These are phyloP conservation scores for Fraxinus cuspidata DNA, from an alignment of 257 asterid species.

Conservation along the genomic window DNA sequence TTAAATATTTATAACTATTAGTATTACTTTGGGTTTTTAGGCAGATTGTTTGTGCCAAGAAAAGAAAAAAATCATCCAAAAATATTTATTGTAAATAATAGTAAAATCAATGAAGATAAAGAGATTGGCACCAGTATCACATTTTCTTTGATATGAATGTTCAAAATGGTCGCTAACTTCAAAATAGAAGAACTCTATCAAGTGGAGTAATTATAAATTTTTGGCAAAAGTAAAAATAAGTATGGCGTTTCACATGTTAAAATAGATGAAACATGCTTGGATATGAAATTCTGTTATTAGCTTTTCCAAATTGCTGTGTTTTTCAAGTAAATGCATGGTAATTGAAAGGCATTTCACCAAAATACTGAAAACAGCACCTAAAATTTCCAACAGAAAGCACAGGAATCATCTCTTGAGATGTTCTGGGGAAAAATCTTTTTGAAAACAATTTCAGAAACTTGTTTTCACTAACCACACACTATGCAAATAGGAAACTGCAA, in stretches of 20 bases:
- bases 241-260: not conserved
- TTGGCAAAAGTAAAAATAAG: not conserved
- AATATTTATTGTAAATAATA: not conserved
- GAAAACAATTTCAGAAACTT: not conserved
- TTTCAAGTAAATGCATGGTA: not conserved
- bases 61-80: not conserved
- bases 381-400: not conserved
- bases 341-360: not conserved
- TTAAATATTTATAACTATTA: not conserved
- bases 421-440: not conserved
- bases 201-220: not conserved
- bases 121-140: not conserved
- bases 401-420: not conserved
- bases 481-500: not conserved
- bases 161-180: not conserved
- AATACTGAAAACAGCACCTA: not conserved
- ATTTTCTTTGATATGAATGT: not conserved
- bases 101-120: not conserved
- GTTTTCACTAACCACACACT: not conserved
- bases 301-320: not conserved
- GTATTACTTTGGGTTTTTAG: not conserved
- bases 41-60: constrained; percentile 2
- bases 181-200: not conserved
- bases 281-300: not conserved
- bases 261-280: not conserved